A percentile compares a stretch with the other conserved stretches of the same genome.
Conservation (phyloP, 2,329 filamentous ascomycete genomes). For the Calonectria honghensis region DNA sequence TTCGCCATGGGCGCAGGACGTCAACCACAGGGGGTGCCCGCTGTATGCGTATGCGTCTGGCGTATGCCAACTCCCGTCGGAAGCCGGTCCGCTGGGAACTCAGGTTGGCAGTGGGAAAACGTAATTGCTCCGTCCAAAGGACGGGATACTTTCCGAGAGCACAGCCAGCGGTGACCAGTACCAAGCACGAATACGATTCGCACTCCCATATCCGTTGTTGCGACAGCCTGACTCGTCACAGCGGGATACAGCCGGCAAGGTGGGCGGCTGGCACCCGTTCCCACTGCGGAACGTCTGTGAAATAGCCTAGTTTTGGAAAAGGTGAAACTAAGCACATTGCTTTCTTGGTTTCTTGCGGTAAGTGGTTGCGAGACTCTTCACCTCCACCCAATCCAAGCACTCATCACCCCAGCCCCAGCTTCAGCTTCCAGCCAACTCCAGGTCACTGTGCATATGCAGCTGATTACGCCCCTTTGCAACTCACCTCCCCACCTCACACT, state of each 20-base stretch:
- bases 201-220: conserved; percentile 19
- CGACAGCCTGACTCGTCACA: conserved; percentile 35
- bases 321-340: conserved; percentile 21
- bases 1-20: neutral
- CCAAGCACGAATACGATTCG: conserved; percentile 16
- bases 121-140: conserved; percentile 1
- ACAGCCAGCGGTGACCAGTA: conserved; percentile 19
- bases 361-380: conserved; percentile 24
- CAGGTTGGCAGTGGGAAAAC: conserved; percentile 23
- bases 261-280: conserved; percentile 20
- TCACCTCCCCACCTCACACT: neutral
- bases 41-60: conserved; percentile 27
- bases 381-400: conserved; percentile 32
- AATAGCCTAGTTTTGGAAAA: conserved; percentile 18
- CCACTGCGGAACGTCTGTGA: conserved; percentile 8
- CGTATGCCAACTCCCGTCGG: conserved; percentile 31
- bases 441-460: conserved; percentile 39
- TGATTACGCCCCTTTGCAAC: conserved; percentile 28
- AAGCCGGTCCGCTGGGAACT: conserved; percentile 32
- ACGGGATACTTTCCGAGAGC: conserved; percentile 16
- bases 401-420: conserved; percentile 33
- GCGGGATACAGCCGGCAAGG: conserved; percentile 28
- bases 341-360: conserved; percentile 18
- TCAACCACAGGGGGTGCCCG: conserved; percentile 9
- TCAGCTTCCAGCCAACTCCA: conserved; percentile 35